phyloP scores from a whole-genome alignment of 106 monocot species.

The Apostasia shenzhenica region DNA sequence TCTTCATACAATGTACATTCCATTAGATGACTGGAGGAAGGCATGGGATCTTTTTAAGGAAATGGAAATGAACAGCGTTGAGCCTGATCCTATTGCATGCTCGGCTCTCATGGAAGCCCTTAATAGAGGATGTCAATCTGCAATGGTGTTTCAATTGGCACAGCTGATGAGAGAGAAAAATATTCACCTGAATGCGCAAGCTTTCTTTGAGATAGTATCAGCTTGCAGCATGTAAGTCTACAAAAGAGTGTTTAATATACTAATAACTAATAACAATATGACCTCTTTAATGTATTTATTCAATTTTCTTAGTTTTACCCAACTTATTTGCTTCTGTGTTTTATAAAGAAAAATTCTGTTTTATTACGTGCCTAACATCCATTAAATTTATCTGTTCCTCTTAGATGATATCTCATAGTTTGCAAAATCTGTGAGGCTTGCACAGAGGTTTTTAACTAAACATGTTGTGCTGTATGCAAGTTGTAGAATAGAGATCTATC shows the following conservation, averaged over 20 bases:
- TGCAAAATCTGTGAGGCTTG: too few species aligned
- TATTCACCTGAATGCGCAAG: slow-evolving; percentile 52
- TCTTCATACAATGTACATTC: neutral
- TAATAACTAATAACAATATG: too few species aligned
- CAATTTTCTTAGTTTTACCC: too few species aligned
- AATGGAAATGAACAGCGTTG: slow-evolving; percentile 61
- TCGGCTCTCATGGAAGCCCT: slow-evolving; percentile 76
- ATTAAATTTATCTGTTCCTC: too few species aligned
- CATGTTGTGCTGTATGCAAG: too few species aligned
- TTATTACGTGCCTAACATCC: too few species aligned
- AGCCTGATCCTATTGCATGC: slow-evolving; percentile 72
- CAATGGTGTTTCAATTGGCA: slow-evolving; percentile 60
- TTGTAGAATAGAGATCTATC: too few species aligned
- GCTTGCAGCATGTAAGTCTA: slow-evolving; percentile 84
- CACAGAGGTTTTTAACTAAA: too few species aligned
- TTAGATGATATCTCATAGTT: too few species aligned
- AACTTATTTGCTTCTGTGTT: too few species aligned
- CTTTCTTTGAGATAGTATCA: slow-evolving; percentile 63
- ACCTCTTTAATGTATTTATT: too few species aligned
- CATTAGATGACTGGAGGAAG: slow-evolving; percentile 60
- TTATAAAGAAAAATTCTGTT: too few species aligned
- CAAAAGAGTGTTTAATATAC: neutral
- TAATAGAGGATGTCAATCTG: slow-evolving; percentile 56
- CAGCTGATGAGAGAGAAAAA: slow-evolving; percentile 65
- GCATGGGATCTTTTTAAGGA: slow-evolving; percentile 79